phyloP scores from a whole-genome alignment of 1,139 yeast genomes.

The Yamadazyma triangularis region DNA sequence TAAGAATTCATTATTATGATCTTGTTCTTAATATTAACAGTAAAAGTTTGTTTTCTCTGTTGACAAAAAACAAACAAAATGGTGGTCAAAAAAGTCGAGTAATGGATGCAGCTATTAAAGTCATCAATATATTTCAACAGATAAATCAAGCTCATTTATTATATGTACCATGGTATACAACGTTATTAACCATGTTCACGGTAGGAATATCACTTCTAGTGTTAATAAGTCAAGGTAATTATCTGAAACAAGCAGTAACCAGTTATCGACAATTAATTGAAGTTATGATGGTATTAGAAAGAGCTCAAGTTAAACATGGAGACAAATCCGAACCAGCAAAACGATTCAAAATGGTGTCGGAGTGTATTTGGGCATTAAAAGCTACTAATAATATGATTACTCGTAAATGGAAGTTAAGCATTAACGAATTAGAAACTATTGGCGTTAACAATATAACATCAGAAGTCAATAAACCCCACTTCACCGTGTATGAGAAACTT shows the following conservation, averaged over 20 bases:
- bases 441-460: slow-evolving; percentile 59
- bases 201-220: slow-evolving; percentile 44
- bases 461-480: slow-evolving; percentile 47
- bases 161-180: slow-evolving; percentile 54
- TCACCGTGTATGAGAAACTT: slow-evolving; percentile 39
- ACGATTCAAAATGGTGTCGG: slow-evolving; percentile 55
- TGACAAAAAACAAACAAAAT: slow-evolving; percentile 28
- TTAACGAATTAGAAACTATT: slow-evolving; percentile 28
- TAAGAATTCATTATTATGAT: slow-evolving; percentile 40
- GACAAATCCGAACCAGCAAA: slow-evolving; percentile 33
- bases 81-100: slow-evolving; percentile 26
- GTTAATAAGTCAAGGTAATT: slow-evolving; percentile 41
- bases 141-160: slow-evolving; percentile 31
- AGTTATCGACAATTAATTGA: slow-evolving; percentile 23
- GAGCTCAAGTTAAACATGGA: slow-evolving; percentile 28
- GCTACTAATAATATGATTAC: slow-evolving; percentile 50
- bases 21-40: slow-evolving; percentile 35
- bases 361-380: slow-evolving; percentile 61
- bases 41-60: slow-evolving; percentile 27
- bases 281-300: slow-evolving; percentile 23
- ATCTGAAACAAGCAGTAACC: slow-evolving; percentile 19
- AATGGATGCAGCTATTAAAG: not conserved
- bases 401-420: slow-evolving; percentile 41
- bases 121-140: slow-evolving; percentile 6
- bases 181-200: slow-evolving; percentile 42